Conservation (phyloP, 139 green algal species). For the Chlamydomonas applanata region DNA sequence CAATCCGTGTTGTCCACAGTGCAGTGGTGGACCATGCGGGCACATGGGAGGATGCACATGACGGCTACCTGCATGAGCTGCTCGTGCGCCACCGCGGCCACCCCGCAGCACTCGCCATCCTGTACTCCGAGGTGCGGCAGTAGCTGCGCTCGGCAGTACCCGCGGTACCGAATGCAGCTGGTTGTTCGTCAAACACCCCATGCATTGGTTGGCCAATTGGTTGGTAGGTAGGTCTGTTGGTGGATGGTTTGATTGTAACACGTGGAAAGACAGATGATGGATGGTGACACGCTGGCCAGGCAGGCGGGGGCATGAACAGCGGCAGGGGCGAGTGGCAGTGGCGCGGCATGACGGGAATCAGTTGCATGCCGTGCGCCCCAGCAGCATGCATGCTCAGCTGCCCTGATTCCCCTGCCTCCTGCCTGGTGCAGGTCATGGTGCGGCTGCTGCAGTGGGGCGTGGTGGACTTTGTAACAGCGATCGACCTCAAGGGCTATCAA, state of each 20-base stretch:
- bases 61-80: slow-evolving; percentile 34
- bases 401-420: no score
- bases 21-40: slow-evolving; percentile 23
- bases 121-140: slow-evolving; percentile 28
- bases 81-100: slow-evolving; percentile 30
- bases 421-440: slow-evolving; percentile 7
- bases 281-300: no score
- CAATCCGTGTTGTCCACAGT: neutral
- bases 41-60: slow-evolving; percentile 32
- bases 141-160: no score
- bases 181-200: no score
- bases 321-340: no score
- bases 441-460: slow-evolving; percentile 25
- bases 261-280: no score
- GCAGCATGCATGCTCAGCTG: no score
- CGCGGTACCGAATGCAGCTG: no score
- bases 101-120: slow-evolving; percentile 19
- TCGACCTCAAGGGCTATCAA: slow-evolving; percentile 19
- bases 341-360: neutral
- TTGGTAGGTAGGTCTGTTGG: no score
- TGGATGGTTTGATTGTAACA: no score
- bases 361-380: neutral
- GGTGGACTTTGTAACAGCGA: slow-evolving; percentile 24
- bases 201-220: neutral
- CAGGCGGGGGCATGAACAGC: no score